These are phyloP conservation scores for Aspergillus calidoustus DNA, from an alignment of 2,329 filamentous ascomycete species.

Conservation along the genomic window DNA sequence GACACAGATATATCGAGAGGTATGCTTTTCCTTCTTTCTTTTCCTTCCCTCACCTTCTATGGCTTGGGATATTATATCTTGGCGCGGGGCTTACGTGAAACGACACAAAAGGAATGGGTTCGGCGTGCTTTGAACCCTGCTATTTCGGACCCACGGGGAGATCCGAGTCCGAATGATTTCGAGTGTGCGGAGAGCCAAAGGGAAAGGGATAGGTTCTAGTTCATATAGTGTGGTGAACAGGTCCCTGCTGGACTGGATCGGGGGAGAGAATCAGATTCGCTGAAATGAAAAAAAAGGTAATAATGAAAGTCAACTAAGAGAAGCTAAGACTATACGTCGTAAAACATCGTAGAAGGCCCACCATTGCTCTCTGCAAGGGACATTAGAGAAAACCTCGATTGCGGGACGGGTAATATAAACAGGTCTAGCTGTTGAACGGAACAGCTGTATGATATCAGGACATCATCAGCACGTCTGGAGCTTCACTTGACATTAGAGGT, in stretches of 20 bases:
- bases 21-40: constrained; percentile 16
- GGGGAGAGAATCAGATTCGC: neutral
- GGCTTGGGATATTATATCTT: neutral
- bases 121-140: constrained; percentile 35
- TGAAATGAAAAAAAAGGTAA: constrained; percentile 3
- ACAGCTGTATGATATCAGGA: neutral
- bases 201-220: constrained; percentile 18
- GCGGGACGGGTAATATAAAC: neutral
- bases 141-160: constrained; percentile 30
- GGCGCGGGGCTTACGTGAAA: constrained; percentile 3
- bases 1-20: constrained; percentile 38
- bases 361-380: constrained; percentile 6
- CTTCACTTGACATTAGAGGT: neutral
- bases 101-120: constrained; percentile 31
- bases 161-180: constrained; percentile 34
- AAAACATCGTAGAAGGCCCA: constrained; percentile 5
- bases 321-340: constrained; percentile 15
- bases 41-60: neutral
- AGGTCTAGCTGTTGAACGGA: neutral
- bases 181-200: constrained; percentile 32
- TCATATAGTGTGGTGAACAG: neutral
- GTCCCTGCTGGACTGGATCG: neutral
- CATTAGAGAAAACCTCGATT: neutral
- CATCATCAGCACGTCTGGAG: neutral
- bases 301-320: neutral